Conservation (phyloP, 108 stramenopile species). For the Parietichytrium sp. region DNA sequence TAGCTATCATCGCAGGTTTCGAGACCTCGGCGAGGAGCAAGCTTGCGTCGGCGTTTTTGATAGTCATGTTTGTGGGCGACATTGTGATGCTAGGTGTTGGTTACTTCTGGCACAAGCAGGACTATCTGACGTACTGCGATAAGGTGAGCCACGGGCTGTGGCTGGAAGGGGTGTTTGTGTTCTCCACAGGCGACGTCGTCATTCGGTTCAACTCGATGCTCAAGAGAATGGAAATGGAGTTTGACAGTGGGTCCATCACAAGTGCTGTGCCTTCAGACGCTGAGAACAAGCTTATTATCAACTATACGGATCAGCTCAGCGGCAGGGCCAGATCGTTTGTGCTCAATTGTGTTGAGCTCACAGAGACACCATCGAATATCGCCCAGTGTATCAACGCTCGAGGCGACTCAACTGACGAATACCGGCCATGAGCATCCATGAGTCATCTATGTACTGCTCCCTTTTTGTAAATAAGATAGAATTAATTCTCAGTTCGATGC, state of each 20-base stretch:
- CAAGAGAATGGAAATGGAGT: conserved; percentile 12
- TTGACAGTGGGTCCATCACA: conserved; percentile 7
- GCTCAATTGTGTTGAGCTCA: neutral
- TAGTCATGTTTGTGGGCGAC: neutral
- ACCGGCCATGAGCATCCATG: too few species aligned
- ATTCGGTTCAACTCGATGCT: conserved; percentile 23
- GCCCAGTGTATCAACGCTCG: conserved; percentile 34
- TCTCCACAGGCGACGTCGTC: conserved; percentile 23
- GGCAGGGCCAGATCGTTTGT: neutral
- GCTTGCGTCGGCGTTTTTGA: neutral
- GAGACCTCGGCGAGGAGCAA: neutral
- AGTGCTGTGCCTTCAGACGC: neutral
- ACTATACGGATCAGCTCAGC: conserved; percentile 8
- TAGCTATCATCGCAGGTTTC: neutral
- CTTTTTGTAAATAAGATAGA: too few species aligned
- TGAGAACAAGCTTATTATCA: conserved; percentile 2
- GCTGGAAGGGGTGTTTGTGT: conserved; percentile 32
- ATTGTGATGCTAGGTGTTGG: neutral
- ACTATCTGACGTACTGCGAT: conserved; percentile 17
- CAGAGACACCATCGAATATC: neutral
- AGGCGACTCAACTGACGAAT: too few species aligned
- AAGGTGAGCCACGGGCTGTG: conserved; percentile 2
- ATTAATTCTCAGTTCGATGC: too few species aligned
- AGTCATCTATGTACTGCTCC: too few species aligned
- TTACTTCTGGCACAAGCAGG: neutral